Base-by-base conservation (phyloP, 2,329 filamentous ascomycete species). In the Geosmithia flava region DNA sequence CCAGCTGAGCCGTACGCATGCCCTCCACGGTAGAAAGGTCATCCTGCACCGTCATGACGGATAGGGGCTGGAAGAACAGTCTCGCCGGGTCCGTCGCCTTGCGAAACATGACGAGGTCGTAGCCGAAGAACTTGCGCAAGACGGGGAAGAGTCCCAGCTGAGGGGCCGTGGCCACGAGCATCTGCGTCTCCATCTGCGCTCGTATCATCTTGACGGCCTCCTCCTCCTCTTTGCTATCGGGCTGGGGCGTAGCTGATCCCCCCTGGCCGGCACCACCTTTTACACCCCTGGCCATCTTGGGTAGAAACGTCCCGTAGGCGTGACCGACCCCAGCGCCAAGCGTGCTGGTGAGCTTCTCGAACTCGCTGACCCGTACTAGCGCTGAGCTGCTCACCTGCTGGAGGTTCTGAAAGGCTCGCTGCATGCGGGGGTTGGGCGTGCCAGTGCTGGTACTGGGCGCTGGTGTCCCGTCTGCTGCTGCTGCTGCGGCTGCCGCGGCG, bases 11-110 rank as follows among this genome's bases (percentile, higher is more conserved):
- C 1, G 65, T 63, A 39, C 56, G 64, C 2, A 60, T 59, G 50
- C 60, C 64, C 49, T 65, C 64, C 19, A 58, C 56, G 3, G 59
- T 62, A 13, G 77, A 58, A 4, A 73, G 66, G 50, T 81, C 78
- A 47, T 81, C 74, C 10, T 75, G 72, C 15, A 87, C 68, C 5
- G 84, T 83, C 11, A 93, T 69, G 59, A 86, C 76, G 45, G 71
- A 72, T 48, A 81, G 87, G 59, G 93, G 79, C 45, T 78, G 77
- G 63, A 88, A 85, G 65, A 85, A 86, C 45, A 95, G 70, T 51
- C 74, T 74, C 10, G 81, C 76, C 27, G 79, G 74, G 53, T 93
- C 80, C 11, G 81, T 72, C 48, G 75, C 70, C 5, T 68, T 68
- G 41, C 76, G 71, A 48, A 90, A 74, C 19, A 71, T 68, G 0